Evolutionary conservation across 768 basidiomycete genomes (phyloP).

Genomic region (Leccinum incarnatum): DNA sequence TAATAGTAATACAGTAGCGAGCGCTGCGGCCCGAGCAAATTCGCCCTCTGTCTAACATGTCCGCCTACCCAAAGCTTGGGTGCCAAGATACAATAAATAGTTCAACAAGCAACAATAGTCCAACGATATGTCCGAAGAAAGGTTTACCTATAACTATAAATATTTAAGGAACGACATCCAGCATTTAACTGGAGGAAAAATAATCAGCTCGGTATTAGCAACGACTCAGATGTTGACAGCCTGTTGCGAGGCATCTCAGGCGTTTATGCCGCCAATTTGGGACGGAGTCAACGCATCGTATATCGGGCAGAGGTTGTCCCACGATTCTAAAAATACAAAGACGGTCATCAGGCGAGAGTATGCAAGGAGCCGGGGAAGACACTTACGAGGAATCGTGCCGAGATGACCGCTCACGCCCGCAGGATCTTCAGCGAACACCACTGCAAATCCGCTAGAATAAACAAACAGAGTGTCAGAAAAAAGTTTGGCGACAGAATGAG

Average conservation of each 20-base stretch:
- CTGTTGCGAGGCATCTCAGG: conserved; percentile 13
- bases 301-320: conserved; percentile 26
- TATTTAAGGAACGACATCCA: background rate
- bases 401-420: conserved; percentile 15
- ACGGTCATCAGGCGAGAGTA: background rate
- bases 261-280: conserved; percentile 20
- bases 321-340: conserved; percentile 20
- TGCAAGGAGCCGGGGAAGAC: background rate
- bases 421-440: conserved; percentile 29
- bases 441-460: conserved; percentile 23
- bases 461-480: background rate
- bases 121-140: background rate
- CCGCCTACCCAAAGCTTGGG: background rate
- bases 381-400: conserved; percentile 17
- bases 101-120: background rate
- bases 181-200: background rate
- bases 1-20: background rate
- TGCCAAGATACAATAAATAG: background rate
- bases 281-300: conserved; percentile 19
- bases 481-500: background rate
- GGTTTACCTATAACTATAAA: background rate
- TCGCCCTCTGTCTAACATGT: background rate
- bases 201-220: conserved; percentile 16
- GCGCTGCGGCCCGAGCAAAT: background rate
- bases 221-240: conserved; percentile 20